Evolutionary conservation across 2,329 filamentous ascomycete genomes (phyloP).

Genomic region (Macroventuria anomochaeta): DNA sequence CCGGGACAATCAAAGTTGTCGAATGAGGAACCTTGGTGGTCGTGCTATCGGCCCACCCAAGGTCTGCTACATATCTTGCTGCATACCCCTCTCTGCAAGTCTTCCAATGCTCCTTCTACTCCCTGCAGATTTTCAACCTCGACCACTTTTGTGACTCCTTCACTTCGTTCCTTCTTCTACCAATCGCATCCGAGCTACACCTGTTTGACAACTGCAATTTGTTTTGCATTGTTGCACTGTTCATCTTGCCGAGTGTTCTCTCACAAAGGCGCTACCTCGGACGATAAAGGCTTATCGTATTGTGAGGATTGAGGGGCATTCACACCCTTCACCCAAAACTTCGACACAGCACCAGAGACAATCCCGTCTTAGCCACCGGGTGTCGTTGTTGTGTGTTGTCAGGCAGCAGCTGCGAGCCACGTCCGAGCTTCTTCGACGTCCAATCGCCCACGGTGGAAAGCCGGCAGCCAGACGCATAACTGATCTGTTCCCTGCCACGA

Average conservation of each 20-base stretch:
- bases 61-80: conserved; percentile 40
- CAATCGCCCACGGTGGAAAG: conserved; percentile 37
- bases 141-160: not conserved
- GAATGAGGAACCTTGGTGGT: conserved; percentile 36
- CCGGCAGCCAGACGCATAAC: conserved; percentile 30
- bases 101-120: conserved; percentile 16
- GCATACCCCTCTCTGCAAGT: conserved; percentile 42
- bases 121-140: conserved; percentile 17
- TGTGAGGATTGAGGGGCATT: conserved; percentile 30
- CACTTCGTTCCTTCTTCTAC: not conserved
- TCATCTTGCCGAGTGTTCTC: conserved; percentile 19
- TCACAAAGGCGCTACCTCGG: conserved; percentile 39
- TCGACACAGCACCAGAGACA: conserved; percentile 16
- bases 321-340: conserved; percentile 20
- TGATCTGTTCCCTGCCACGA: conserved; percentile 42
- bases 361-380: conserved; percentile 12
- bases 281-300: conserved; percentile 45
- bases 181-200: not conserved
- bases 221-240: conserved; percentile 12
- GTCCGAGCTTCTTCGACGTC: conserved; percentile 34
- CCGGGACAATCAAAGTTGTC: conserved; percentile 29
- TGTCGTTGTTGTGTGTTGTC: conserved; percentile 30
- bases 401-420: conserved; percentile 37
- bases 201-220: not conserved
- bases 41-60: conserved; percentile 36